Evolutionary conservation across 169 alveolate species (phyloP).

Genomic region (Plasmodium sp.): DNA sequence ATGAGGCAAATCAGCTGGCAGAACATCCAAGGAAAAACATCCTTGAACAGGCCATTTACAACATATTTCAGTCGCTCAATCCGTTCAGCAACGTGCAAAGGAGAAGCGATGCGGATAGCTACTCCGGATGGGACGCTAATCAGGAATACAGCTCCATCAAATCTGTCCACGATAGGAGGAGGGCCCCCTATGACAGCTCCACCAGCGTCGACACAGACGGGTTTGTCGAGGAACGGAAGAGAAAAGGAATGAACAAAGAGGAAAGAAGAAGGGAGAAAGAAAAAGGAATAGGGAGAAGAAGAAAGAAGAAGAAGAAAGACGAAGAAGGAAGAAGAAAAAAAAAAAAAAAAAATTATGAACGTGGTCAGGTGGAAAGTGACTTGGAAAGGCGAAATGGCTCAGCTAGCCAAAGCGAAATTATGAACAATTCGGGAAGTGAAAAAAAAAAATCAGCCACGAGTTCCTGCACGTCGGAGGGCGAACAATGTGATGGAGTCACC

Average conservation of each 20-base stretch:
- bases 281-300: background rate
- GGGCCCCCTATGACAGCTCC: background rate
- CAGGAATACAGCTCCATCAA: background rate
- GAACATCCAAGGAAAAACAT: background rate
- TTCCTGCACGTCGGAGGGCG: background rate
- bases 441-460: background rate
- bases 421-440: background rate
- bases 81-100: background rate
- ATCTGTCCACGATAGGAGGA: background rate
- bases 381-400: background rate
- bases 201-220: background rate
- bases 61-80: background rate
- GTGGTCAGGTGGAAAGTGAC: background rate
- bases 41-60: background rate
- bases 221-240: background rate
- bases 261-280: background rate
- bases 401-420: slow-evolving; percentile 5
- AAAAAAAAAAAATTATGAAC: background rate
- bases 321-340: background rate
- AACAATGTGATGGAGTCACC: background rate
- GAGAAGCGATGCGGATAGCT: background rate
- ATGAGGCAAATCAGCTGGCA: background rate
- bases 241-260: background rate
- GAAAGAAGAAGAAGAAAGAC: background rate
- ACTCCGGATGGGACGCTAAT: background rate